Base-by-base conservation (phyloP, 768 basidiomycete genomes). In the Russula virescens region DNA sequence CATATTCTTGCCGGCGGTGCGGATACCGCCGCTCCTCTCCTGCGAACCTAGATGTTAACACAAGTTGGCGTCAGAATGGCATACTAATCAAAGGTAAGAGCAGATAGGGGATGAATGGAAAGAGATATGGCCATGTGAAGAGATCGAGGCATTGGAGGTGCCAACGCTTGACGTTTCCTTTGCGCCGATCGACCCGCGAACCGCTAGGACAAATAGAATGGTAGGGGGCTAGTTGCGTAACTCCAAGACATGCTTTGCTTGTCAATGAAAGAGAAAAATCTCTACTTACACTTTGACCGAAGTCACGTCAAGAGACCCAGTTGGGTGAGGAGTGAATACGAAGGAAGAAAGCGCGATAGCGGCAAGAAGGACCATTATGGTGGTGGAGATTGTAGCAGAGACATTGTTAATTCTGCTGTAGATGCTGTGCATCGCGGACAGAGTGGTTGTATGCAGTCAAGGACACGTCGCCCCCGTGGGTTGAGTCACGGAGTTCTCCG, bases 331-430 rank as follows among this genome's bases (percentile, higher is more conserved):
- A 6, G 76, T 79, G 71, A 89, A 82, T 45, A 88, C 59, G 65
- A 90, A 80, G 0, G 91, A 87, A 2, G 90, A 88, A 8, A 92
- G 72, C 0, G 94, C 83, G 55, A 95, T 83, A 63, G 83, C 80
- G 0, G 75, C 84, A 43, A 92, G 78, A 25, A 92, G 78, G 7
- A 77, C 80, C 86, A 91, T 88, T 67, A 85, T 73, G 69, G 87
- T 91, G 18, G 87, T 83, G 7, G 89, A 89, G 62, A 91, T 78
- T 60, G 89, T 78, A 6, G 87, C 83, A 26, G 87, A 88, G 67
- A 84, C 71, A 72, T 87, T 89, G 75, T 89, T 93, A 68, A 89
- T 71, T 58, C 91, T 81, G 31, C 89, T 77, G 65, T 84, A 81
- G 54, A 85, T 74, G 68, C 78, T 87, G 66, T 91, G 88, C 89